These are phyloP conservation scores for Pezizomycotina sp. DNA, from an alignment of 2,329 filamentous ascomycete genomes.

Conservation along the genomic window DNA sequence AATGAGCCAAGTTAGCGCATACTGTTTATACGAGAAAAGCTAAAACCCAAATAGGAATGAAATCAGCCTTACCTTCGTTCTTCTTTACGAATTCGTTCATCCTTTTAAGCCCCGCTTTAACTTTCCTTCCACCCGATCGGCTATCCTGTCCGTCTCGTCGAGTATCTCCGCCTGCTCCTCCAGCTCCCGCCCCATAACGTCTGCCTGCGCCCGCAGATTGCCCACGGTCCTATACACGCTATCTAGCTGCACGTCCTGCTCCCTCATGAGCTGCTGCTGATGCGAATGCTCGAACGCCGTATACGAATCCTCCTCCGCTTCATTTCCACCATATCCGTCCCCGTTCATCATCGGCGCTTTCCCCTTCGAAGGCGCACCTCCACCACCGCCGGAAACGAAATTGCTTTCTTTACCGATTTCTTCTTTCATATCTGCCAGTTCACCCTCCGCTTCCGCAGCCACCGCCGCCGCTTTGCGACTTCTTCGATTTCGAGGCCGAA, in stretches of 20 bases:
- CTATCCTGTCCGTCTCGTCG: slow-evolving; percentile 65
- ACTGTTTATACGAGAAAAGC: slow-evolving; percentile 20
- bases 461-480: slow-evolving; percentile 57
- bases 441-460: slow-evolving; percentile 76
- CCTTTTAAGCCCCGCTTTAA: slow-evolving; percentile 74
- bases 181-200: slow-evolving; percentile 88
- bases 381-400: slow-evolving; percentile 44
- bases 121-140: slow-evolving; percentile 73
- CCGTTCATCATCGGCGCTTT: slow-evolving; percentile 31
- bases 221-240: slow-evolving; percentile 87
- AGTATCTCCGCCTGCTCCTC: slow-evolving; percentile 87
- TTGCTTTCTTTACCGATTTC: slow-evolving; percentile 48
- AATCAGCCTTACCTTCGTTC: slow-evolving; percentile 72
- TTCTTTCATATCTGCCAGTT: slow-evolving; percentile 76
- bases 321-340: too few species aligned
- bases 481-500: slow-evolving; percentile 77
- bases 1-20: slow-evolving; percentile 1
- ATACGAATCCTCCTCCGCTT: slow-evolving; percentile 46
- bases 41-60: not conserved
- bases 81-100: slow-evolving; percentile 67
- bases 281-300: slow-evolving; percentile 78
- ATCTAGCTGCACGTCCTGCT: slow-evolving; percentile 86
- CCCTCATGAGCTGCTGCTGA: slow-evolving; percentile 78
- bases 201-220: slow-evolving; percentile 73
- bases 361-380: slow-evolving; percentile 31